Evolutionary conservation across 805 yeast genomes (phyloP).

Genomic region (Scheffersomyces amazonensis): DNA sequence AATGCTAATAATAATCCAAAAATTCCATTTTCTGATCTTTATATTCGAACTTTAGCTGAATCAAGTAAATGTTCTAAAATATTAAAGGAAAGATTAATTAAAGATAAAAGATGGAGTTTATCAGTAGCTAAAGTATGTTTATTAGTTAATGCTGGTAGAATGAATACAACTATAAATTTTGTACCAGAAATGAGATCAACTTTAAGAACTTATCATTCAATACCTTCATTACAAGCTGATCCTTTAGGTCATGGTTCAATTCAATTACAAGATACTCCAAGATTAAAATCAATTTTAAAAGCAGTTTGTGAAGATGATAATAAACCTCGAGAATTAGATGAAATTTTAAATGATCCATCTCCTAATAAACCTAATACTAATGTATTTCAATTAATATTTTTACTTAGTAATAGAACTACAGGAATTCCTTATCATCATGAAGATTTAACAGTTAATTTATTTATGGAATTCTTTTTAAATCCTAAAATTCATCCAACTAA

Average conservation of each 20-base stretch:
- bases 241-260: slow-evolving; percentile 50
- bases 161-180: slow-evolving; percentile 93
- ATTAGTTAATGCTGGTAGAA: slow-evolving; percentile 85
- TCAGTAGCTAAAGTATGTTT: slow-evolving; percentile 80
- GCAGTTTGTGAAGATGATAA: slow-evolving; percentile 73
- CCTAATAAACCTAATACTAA: slow-evolving; percentile 52
- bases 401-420: slow-evolving; percentile 63
- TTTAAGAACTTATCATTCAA: slow-evolving; percentile 87
- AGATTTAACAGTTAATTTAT: slow-evolving; percentile 31
- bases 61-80: slow-evolving; percentile 82
- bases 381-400: slow-evolving; percentile 66
- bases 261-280: slow-evolving; percentile 91
- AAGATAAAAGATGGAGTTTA: slow-evolving; percentile 59
- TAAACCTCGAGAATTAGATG: slow-evolving; percentile 44
- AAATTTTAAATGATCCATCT: slow-evolving; percentile 32
- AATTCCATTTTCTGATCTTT: slow-evolving; percentile 79
- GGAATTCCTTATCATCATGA: slow-evolving; percentile 41
- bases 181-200: slow-evolving; percentile 95
- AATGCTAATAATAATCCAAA: slow-evolving; percentile 38
- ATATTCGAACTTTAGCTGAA: slow-evolving; percentile 76
- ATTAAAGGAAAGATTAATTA: slow-evolving; percentile 69
- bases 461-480: slow-evolving; percentile 74
- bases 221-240: slow-evolving; percentile 81
- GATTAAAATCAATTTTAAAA: slow-evolving; percentile 84
- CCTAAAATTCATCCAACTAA: slow-evolving; percentile 57